Percentiles rank a stretch among this genome's conserved stretches.
phyloP scores from a whole-genome alignment of 2,329 filamentous ascomycete genomes.

The Geosmithia putterillii region DNA sequence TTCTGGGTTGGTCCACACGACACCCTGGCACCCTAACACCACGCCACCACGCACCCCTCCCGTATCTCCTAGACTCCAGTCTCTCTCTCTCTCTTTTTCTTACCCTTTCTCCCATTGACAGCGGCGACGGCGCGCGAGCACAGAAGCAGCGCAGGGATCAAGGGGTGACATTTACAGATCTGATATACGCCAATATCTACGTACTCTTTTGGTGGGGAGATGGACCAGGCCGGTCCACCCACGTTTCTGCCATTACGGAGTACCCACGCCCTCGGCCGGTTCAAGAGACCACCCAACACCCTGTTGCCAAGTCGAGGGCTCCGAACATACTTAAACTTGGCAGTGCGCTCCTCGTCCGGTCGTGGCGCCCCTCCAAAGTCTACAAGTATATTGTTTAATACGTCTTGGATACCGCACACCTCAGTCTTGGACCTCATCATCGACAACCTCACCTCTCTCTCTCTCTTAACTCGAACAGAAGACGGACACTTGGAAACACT shows the following conservation, averaged over 20 bases:
- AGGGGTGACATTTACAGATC: conserved; percentile 4
- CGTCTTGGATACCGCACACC: too few relatives aligned
- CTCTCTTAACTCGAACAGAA: too few relatives aligned
- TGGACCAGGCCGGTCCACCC: not conserved
- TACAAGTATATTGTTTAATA: too few relatives aligned
- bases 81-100: not conserved
- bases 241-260: not conserved
- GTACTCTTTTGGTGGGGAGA: not conserved
- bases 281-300: not conserved
- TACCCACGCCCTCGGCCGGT: not conserved
- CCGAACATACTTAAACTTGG: not conserved
- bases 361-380: too few relatives aligned
- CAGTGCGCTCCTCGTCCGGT: not conserved
- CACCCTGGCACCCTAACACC: not conserved
- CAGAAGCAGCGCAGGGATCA: conserved; percentile 3
- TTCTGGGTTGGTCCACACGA: too few relatives aligned
- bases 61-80: not conserved
- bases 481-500: too few relatives aligned
- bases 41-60: too few relatives aligned
- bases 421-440: too few relatives aligned
- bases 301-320: not conserved
- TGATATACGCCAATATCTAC: conserved; percentile 1
- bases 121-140: conserved; percentile 1
- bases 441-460: not conserved
- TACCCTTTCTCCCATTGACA: too few relatives aligned